A percentile compares a stretch with the other conserved stretches of the same genome.
Evolutionary conservation across 2,329 filamentous ascomycete genomes (phyloP).

Genomic region (Ceratocystiopsis sp.): DNA sequence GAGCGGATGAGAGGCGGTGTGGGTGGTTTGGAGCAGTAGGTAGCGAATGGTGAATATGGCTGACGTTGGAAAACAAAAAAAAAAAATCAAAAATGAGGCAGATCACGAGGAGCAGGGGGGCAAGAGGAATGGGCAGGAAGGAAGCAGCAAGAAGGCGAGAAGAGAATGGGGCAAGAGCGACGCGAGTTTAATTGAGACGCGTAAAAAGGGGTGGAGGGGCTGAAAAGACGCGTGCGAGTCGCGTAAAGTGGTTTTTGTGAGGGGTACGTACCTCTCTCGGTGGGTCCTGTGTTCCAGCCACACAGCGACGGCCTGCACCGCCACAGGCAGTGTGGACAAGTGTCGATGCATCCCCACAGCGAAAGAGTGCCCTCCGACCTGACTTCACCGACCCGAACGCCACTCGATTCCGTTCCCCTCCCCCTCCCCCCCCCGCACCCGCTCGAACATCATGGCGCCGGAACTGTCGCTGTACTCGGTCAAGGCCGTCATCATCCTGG

Average conservation of each 20-base stretch:
- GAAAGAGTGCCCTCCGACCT: not conserved
- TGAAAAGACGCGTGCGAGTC: conserved; percentile 13
- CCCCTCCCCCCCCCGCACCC: not conserved
- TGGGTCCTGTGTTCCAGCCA: too few species aligned
- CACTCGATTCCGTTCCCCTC: not conserved
- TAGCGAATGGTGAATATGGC: too few species aligned
- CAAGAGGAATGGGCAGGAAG: not conserved
- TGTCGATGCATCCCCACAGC: not conserved
- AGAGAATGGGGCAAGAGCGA: not conserved
- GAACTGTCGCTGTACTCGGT: conserved; percentile 12
- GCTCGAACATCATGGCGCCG: conserved; percentile 9
- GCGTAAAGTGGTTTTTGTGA: conserved; percentile 24
- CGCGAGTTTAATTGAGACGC: conserved; percentile 11
- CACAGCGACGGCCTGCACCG: too few species aligned
- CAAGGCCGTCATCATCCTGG: conserved; percentile 36
- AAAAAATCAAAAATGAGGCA: too few species aligned
- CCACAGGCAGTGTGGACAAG: too few species aligned
- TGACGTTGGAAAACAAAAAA: not conserved
- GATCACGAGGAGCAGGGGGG: too few species aligned
- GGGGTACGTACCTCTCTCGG: too few species aligned
- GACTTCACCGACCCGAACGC: not conserved
- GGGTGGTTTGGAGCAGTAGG: too few species aligned
- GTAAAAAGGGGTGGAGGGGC: conserved; percentile 6
- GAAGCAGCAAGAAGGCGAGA: not conserved
- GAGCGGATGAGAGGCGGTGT: too few species aligned